phyloP scores from a whole-genome alignment of 108 stramenopile species.

The Skeletonema potamos region DNA sequence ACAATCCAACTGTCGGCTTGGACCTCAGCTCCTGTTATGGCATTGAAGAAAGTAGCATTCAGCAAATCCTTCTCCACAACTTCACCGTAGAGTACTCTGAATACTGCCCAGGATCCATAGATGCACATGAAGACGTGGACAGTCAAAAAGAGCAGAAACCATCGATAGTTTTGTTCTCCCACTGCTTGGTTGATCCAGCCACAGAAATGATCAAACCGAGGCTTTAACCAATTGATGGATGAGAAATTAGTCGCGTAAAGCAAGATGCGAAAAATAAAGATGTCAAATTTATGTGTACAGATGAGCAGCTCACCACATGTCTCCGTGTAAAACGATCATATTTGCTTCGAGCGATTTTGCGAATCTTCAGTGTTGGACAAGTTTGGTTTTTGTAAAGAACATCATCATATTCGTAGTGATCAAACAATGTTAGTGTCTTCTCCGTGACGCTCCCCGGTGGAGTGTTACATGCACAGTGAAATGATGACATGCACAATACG shows the following conservation, averaged over 20 bases:
- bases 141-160: slow-evolving; percentile 76
- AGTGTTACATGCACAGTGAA: slow-evolving; percentile 53
- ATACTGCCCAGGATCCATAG: slow-evolving; percentile 65
- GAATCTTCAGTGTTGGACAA: slow-evolving; percentile 68
- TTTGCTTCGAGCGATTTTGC: slow-evolving; percentile 75
- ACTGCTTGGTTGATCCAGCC: slow-evolving; percentile 86
- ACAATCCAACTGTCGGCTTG: slow-evolving; percentile 53
- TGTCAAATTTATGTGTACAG: background rate
- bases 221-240: background rate
- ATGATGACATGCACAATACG: slow-evolving; percentile 63
- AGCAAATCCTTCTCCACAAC: slow-evolving; percentile 59
- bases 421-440: slow-evolving; percentile 56
- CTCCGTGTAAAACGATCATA: slow-evolving; percentile 73
- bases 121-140: slow-evolving; percentile 79
- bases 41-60: slow-evolving; percentile 72
- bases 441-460: slow-evolving; percentile 73
- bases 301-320: slow-evolving; percentile 46
- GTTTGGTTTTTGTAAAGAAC: slow-evolving; percentile 60
- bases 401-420: slow-evolving; percentile 85
- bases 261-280: background rate
- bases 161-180: slow-evolving; percentile 91
- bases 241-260: no score
- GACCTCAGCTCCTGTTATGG: slow-evolving; percentile 61
- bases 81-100: slow-evolving; percentile 10
- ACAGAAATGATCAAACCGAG: slow-evolving; percentile 90